Evolutionary conservation across 768 basidiomycete genomes (phyloP), one percentile per base, ranked within the genome.

Genomic region (Leccinum fibrillosum): DNA sequence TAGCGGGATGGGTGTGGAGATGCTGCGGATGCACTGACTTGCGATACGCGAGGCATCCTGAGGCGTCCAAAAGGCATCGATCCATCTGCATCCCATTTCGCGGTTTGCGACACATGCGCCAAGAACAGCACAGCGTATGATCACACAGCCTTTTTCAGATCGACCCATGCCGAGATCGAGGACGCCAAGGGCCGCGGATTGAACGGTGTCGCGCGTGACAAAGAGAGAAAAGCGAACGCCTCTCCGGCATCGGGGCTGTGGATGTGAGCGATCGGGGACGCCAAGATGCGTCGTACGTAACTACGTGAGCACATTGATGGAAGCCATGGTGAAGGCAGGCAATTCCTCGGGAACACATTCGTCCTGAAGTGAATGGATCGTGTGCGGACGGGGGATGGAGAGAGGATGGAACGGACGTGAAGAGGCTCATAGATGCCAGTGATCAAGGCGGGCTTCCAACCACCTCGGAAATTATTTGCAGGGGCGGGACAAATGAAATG

Each of bases 201-300:
- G 89, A 47, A 95, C 81, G 1, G 74, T 67, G 9, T 74, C 61
- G 59, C 76, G 80, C 0, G 82, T 82, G 58, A 71, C 56, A 84
- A 76, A 1, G 86, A 85, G 35, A 94, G 80, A 5, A 94, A 75
- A 3, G 76, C 73, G 28, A 90, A 75, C 0, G 91, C 92, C 69
- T 96, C 93, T 63, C 89, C 85, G 21, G 93, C 91, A 67, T 96
- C 95, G 3, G 93, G 93, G 63, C 92, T 92, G 19, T 52, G 39
- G 49, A 54, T 2, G 13, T 62, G 55, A 59, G 66, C 21, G 2
- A 23, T 25, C 52, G 30, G 54, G 45, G 25, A 48, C 11, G 52
- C 30, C 28, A 13, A 51, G 52, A n/a, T 0, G 52, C 8, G 56
- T 8, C 3, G 26, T 19, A 45, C 28, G 50, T 23, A 72, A 32